Percentiles rank a stretch among this genome's conserved stretches.
Evolutionary conservation across 2,329 filamentous ascomycete genomes (phyloP).

Genomic region (Scedosporium minutisporum): DNA sequence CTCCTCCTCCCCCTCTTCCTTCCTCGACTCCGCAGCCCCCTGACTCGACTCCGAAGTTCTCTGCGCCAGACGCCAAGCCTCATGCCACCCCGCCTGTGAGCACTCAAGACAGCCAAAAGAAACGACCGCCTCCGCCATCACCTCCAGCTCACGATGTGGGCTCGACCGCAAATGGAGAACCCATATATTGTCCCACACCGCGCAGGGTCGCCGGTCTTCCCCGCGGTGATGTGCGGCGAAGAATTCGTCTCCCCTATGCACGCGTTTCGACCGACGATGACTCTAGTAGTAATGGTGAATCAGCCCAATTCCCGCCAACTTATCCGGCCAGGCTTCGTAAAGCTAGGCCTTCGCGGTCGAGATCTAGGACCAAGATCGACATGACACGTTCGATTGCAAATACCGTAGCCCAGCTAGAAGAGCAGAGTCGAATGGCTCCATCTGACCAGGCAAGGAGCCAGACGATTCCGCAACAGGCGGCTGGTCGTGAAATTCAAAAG

Average conservation of each 20-base stretch:
- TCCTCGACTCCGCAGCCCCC: background rate
- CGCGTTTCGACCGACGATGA: background rate
- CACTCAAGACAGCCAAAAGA: background rate
- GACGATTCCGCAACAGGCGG: background rate
- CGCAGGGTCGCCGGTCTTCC: background rate
- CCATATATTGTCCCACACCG: background rate
- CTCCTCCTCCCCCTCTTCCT: background rate
- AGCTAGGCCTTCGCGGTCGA: background rate
- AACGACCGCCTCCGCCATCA: background rate
- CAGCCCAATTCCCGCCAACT: background rate
- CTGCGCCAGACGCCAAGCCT: background rate
- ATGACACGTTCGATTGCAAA: background rate
- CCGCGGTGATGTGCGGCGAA: background rate
- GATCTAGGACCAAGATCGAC: background rate
- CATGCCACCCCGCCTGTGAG: background rate
- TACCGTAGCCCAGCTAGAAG: background rate
- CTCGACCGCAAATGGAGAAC: background rate
- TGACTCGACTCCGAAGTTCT: too few species aligned
- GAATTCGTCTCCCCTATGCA: background rate
- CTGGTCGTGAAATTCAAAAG: background rate
- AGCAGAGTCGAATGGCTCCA: background rate
- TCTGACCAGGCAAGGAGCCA: background rate
- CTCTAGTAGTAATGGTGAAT: background rate
- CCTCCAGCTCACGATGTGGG: background rate
- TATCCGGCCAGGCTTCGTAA: background rate